Percentiles rank a stretch among this genome's conserved stretches.
phyloP scores from a whole-genome alignment of 768 basidiomycete genomes.

The Leccinum obscurum region DNA sequence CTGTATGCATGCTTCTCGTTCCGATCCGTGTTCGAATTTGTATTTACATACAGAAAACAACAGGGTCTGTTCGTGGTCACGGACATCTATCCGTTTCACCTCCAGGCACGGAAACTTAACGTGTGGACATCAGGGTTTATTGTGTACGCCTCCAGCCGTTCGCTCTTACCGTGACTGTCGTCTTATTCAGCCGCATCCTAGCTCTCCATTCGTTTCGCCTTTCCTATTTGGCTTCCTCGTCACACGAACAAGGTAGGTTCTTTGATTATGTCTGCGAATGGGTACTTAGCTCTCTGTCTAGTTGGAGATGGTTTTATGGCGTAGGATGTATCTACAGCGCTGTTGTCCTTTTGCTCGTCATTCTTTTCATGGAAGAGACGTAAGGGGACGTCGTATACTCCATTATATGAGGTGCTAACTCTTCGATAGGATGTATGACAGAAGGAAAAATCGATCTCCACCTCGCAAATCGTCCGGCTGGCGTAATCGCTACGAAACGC shows the following conservation, averaged over 20 bases:
- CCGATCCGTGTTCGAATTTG: neutral
- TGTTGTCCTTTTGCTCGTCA: conserved; percentile 45
- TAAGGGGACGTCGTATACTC: conserved; percentile 21
- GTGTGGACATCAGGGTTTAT: conserved; percentile 57
- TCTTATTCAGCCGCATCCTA: conserved; percentile 25
- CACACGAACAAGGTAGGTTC: conserved; percentile 27
- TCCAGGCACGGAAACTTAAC: conserved; percentile 52
- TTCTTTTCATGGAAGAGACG: conserved; percentile 52
- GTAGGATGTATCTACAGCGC: conserved; percentile 50
- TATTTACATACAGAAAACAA: neutral
- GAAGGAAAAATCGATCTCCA: conserved; percentile 37
- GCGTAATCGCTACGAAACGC: conserved; percentile 43
- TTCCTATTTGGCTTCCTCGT: conserved; percentile 32
- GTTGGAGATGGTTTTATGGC: conserved; percentile 55
- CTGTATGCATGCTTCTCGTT: conserved; percentile 28
- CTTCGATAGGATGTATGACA: conserved; percentile 45
- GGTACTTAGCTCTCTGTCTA: conserved; percentile 14
- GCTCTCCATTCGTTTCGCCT: conserved; percentile 30
- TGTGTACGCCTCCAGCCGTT: conserved; percentile 44
- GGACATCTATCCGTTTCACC: conserved; percentile 55
- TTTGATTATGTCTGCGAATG: neutral
- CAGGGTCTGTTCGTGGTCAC: conserved; percentile 48
- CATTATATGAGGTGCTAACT: neutral
- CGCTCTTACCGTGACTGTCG: conserved; percentile 27
- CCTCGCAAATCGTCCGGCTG: conserved; percentile 30